Percentiles rank a stretch among this genome's conserved stretches.
Conservation (phyloP, 1,284 basidiomycete genomes). For the Ceratobasidium sp. region DNA sequence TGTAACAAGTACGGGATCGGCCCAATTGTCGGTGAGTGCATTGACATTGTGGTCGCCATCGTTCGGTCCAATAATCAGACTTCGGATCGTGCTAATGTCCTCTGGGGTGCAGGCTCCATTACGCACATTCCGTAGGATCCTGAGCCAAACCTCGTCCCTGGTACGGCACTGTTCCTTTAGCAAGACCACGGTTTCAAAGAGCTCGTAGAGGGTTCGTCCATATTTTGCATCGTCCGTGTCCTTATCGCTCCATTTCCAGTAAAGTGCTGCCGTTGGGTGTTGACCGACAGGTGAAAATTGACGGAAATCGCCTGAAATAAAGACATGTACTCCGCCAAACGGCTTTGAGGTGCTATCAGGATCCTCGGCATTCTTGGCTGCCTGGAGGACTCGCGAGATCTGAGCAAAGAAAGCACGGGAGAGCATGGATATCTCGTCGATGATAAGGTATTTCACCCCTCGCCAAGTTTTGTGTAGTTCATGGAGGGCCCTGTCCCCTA, state of each 20-base stretch:
- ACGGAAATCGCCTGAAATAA: constrained; percentile 49
- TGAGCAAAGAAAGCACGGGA: constrained; percentile 34
- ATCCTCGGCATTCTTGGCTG: constrained; percentile 37
- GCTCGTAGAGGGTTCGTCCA: constrained; percentile 56
- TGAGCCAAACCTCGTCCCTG: constrained; percentile 56
- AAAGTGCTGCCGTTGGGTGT: background rate
- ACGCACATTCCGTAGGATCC: constrained; percentile 57
- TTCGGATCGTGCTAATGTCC: constrained; percentile 55
- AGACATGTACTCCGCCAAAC: constrained; percentile 50
- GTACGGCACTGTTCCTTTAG: constrained; percentile 59
- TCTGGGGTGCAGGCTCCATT: constrained; percentile 52
- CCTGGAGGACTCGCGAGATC: constrained; percentile 30
- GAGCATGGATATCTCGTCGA: constrained; percentile 52
- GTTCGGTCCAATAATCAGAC: constrained; percentile 52
- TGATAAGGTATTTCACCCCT: constrained; percentile 50
- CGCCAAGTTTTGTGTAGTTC: constrained; percentile 42
- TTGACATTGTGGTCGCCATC: too few relatives aligned
- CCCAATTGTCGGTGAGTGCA: constrained; percentile 53
- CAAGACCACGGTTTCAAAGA: constrained; percentile 58
- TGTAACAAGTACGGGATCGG: constrained; percentile 55
- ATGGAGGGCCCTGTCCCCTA: background rate
- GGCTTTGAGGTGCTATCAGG: background rate
- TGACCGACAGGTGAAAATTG: constrained; percentile 47
- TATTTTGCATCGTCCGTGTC: constrained; percentile 24
- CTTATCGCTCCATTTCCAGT: constrained; percentile 29